Conservation (phyloP, 805 yeast species). For the Candida bentonensis region DNA sequence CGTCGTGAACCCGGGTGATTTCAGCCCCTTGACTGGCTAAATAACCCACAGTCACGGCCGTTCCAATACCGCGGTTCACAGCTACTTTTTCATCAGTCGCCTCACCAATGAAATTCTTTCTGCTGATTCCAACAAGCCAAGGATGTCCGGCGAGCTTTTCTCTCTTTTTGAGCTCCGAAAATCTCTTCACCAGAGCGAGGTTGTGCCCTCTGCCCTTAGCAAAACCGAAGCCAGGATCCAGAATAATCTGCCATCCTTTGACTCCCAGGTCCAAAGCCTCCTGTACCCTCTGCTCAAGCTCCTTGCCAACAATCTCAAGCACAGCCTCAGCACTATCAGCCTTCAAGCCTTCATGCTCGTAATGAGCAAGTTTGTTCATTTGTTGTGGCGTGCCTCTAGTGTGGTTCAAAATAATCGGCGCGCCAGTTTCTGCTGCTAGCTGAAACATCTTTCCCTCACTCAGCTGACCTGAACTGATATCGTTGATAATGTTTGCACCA, state of each 20-base stretch:
- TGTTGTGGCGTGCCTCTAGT: constrained; percentile 68
- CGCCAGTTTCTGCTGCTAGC: constrained; percentile 49
- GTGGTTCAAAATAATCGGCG: constrained; percentile 73
- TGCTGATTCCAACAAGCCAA: constrained; percentile 70
- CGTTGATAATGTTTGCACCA: constrained; percentile 90
- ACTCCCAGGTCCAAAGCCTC: constrained; percentile 53
- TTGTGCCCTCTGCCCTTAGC: constrained; percentile 75
- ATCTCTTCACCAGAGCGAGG: constrained; percentile 38
- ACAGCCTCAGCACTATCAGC: constrained; percentile 21
- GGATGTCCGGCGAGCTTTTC: constrained; percentile 35
- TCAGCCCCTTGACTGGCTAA: constrained; percentile 63
- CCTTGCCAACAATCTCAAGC: constrained; percentile 47
- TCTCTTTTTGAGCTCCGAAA: constrained; percentile 12
- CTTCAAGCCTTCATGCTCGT: constrained; percentile 21
- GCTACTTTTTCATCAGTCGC: constrained; percentile 47
- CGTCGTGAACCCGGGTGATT: constrained; percentile 83
- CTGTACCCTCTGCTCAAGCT: constrained; percentile 40
- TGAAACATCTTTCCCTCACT: constrained; percentile 50
- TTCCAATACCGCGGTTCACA: constrained; percentile 54
- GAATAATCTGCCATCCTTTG: constrained; percentile 74
- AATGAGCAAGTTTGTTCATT: constrained; percentile 49
- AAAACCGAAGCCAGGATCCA: constrained; percentile 95
- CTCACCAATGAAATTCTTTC: constrained; percentile 76
- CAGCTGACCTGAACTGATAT: constrained; percentile 65
- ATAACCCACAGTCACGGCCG: constrained; percentile 61